phyloP scores from a whole-genome alignment of 2,329 filamentous ascomycete genomes.

The Talaromyces albobiverticillius region DNA sequence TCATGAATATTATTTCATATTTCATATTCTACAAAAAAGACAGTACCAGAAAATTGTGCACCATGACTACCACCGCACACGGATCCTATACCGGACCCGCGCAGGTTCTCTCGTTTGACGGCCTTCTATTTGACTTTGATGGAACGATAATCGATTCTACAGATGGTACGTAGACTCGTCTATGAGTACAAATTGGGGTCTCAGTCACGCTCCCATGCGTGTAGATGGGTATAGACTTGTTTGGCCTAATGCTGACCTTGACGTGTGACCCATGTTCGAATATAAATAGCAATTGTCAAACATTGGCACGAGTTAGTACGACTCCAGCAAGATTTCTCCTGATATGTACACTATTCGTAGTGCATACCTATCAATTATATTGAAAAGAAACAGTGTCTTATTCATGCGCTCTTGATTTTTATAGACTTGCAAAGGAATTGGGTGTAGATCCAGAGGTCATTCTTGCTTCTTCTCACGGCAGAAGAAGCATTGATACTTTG shows the following conservation, averaged over 20 bases:
- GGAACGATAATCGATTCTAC: conserved; percentile 49
- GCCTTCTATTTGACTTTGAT: conserved; percentile 48
- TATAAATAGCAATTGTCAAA: conserved; percentile 56
- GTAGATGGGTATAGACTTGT: too few species aligned
- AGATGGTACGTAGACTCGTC: conserved; percentile 31
- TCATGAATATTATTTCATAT: neutral
- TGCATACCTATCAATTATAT: neutral
- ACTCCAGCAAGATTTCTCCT: neutral
- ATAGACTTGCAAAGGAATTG: conserved; percentile 66
- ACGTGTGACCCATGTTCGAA: neutral
- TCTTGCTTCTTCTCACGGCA: conserved; percentile 84
- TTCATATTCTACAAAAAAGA: too few species aligned
- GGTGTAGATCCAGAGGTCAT: conserved; percentile 82
- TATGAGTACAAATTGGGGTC: neutral
- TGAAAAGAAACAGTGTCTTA: neutral
- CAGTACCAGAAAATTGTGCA: neutral
- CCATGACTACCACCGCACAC: conserved; percentile 27
- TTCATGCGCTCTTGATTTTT: neutral
- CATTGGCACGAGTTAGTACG: conserved; percentile 58
- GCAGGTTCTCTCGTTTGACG: conserved; percentile 39
- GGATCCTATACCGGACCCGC: conserved; percentile 40
- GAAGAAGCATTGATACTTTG: conserved; percentile 83
- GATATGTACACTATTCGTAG: too few species aligned
- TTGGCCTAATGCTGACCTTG: neutral
- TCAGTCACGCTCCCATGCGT: too few species aligned